Evolutionary conservation across 371 early-diverging fungal species (phyloP), one percentile per base, ranked within the genome.

Genomic region (Nematocida sp.): DNA sequence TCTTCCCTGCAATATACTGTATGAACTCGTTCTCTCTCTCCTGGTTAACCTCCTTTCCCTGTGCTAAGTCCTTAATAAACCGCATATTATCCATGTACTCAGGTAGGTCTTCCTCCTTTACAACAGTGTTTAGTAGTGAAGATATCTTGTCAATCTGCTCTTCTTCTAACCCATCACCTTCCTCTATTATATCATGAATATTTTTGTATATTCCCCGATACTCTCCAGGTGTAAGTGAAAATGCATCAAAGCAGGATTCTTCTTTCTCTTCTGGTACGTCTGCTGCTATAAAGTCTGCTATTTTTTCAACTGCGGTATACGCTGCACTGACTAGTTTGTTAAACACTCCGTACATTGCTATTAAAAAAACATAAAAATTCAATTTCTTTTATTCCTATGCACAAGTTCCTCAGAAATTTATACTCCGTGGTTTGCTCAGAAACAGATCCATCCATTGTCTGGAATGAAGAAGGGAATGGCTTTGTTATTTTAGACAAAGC

Each of bases 341-440:
- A 42, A 64, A 45, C 27, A 64, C 45, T 64, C 46, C 50, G 25
- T 50, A n/a, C 54, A 67, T 52, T 27, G 15, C 64, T 42, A 33
- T 54, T 54, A 72, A 82, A 82, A 33, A 72, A 82, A 82, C 61
- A 57, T 54, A 62, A 60, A 58, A 44, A 56, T 60, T 7, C 13
- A 57, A 44, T 58, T 47, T 52, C 74, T 62, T 64, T 44, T 42
- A 69, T 82, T 25, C 74, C 76, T 66, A 78, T 75, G 66, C 40
- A 83, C 33, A 87, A 86, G 72, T 88, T 88, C 62, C 69, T 88
- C 46, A 85, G 66, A 76, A 84, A 82, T 82, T 61, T 88, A 13
- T 86, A 85, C 60, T 81, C 73, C 55, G 84, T 82, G 9, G 81
- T 82, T 27, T 69, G 46, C 55, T 83, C 85, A 42, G 55, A 60